Percentiles rank a stretch among this genome's conserved stretches.
phyloP scores from a whole-genome alignment of 2,329 filamentous ascomycete species.

The Colletotrichum sp. region DNA sequence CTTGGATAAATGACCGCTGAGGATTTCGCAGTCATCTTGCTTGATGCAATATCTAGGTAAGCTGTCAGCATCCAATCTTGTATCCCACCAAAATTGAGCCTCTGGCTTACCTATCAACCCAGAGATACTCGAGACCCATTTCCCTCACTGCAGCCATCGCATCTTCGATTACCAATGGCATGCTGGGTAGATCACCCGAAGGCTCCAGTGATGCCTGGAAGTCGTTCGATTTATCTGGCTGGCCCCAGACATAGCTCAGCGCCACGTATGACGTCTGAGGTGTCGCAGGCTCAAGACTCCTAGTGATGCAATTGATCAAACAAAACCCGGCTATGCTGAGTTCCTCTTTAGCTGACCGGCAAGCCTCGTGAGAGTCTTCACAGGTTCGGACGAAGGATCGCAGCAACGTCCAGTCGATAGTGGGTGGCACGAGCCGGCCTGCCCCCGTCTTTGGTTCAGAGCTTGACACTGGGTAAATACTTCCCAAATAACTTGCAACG shows the following conservation, averaged over 20 bases:
- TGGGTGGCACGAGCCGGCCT: not conserved
- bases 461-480: not conserved
- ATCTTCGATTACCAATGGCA: not conserved
- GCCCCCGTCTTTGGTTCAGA: not conserved
- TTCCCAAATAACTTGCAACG: not conserved
- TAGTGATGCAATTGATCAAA: not conserved
- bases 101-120: not conserved
- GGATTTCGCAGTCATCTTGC: not conserved
- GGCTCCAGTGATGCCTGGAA: not conserved
- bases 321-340: not conserved
- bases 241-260: not conserved
- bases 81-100: not conserved
- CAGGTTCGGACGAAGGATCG: not conserved
- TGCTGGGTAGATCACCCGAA: fast-evolving
- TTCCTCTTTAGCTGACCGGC: not conserved
- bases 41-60: not conserved
- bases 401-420: not conserved
- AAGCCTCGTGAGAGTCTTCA: not conserved
- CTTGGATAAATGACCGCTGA: not conserved
- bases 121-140: not conserved
- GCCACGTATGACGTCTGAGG: not conserved
- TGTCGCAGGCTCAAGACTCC: not conserved
- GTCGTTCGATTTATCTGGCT: not conserved
- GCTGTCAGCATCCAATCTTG: not conserved
- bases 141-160: not conserved